A percentile compares a stretch with the other conserved stretches of the same genome.
phyloP scores from a whole-genome alignment of 2,329 filamentous ascomycete genomes.

The Diaporthe eres region DNA sequence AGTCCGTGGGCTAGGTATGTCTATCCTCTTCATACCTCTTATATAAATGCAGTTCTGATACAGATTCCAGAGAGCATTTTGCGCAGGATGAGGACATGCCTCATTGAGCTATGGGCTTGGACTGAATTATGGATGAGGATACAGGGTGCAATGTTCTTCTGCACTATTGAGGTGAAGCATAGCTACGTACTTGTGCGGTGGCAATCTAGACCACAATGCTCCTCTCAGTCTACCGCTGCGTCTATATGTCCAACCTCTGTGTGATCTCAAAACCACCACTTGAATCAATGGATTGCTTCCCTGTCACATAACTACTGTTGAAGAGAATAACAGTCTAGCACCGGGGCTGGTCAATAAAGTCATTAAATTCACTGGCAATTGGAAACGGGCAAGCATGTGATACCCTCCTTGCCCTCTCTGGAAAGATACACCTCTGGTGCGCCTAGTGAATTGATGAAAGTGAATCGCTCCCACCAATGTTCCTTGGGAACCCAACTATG shows the following conservation, averaged over 20 bases:
- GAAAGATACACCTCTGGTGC: too few relatives aligned
- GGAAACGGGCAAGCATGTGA: not conserved
- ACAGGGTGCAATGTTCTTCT: not conserved
- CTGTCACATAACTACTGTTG: not conserved
- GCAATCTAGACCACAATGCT: not conserved
- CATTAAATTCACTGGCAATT: not conserved
- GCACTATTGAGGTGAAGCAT: too few relatives aligned
- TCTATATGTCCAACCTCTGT: not conserved
- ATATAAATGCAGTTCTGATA: not conserved
- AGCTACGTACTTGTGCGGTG: not conserved
- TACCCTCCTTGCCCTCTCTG: not conserved
- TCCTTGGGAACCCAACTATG: not conserved
- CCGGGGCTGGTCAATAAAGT: too few relatives aligned
- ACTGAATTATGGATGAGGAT: not conserved
- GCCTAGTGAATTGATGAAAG: not conserved
- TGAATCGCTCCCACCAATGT: not conserved
- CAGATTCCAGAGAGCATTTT: slow-evolving; percentile 26
- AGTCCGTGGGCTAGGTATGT: slow-evolving; percentile 51
- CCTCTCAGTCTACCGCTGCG: too few relatives aligned
- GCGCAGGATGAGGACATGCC: slow-evolving; percentile 37
- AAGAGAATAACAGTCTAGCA: too few relatives aligned
- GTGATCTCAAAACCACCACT: not conserved
- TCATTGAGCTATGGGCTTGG: not conserved
- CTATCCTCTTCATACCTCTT: accelerated
- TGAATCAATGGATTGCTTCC: not conserved